Base-by-base conservation (phyloP, 768 basidiomycete genomes). In the Imleria badia region DNA sequence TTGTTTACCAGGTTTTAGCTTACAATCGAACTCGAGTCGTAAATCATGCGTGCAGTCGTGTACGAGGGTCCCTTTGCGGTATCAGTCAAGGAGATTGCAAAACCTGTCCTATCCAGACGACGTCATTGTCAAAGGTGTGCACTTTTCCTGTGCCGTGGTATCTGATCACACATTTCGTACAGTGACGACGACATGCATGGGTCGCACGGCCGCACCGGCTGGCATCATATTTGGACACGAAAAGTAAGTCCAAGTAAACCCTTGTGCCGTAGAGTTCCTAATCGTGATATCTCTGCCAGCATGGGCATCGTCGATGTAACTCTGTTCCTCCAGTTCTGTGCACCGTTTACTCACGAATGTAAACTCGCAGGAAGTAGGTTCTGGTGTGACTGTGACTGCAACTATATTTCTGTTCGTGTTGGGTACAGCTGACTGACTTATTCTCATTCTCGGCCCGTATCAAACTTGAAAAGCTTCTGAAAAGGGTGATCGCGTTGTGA, bases 401-500 rank as follows among this genome's bases (percentile, higher is more conserved):
- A 3, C 14, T 23, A 33, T 31, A n/a, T n/a, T 4, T 19, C 38
- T 26, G 4, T 15, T 11, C 10, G 9, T 40, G 6, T 33, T 26
- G 30, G 30, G 11, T 23, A n/a, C n/a, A n/a, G 36, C 22, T 48
- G 34, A 54, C 38, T 22, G 29, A 12, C 2, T 30, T 35, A 26
- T 26, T 3, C 6, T 26, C 26, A 26, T 38, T 15, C 20, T 9
- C 15, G 8, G 38, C 9, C 12, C 12, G 23, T 19, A n/a, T 30
- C 19, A 79, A 26, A 26, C 26, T 26, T 26, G 26, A 26, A 6
- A 26, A 26, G 78, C 70, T 79, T 10, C 62, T 83, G 40, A 78
- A 81, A 68, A 78, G 55, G 82, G 81, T 14, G 82, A 83, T 59
- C 75, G 82, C 30, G 80, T 83, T n/a, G 81, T 83, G 22, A 78